Evolutionary conservation across 2,329 filamentous ascomycete species (phyloP), one percentile per base, ranked within the genome.

Genomic region (Aspergillus bombycis): DNA sequence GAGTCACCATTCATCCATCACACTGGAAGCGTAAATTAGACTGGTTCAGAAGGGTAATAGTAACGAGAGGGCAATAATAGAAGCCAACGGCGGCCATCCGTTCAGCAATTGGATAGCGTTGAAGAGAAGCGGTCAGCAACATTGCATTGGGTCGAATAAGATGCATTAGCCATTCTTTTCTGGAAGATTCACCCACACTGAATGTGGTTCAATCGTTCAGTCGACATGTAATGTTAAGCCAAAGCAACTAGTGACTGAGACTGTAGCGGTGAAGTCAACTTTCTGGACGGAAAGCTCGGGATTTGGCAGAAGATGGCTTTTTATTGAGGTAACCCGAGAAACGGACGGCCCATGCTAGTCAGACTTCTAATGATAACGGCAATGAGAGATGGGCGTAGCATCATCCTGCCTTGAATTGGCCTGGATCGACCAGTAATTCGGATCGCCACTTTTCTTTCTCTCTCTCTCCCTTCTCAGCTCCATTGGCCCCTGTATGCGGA

Each of bases 51-150:
- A 58, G 62, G 54, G 57, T 61, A 62, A 56, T 61, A 54, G 41
- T 41, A 65, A 53, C 23, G 43, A 63, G 48, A 28, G 38, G n/a
- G 28, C 21, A 60, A 45, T 53, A 54, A 54, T 26, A 54, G 34
- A 43, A 61, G 61, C 61, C 63, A 63, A 57, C 61, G 30, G 61
- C 61, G 54, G 61, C 54, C 58, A 56, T 48, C 57, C 38, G 54
- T 54, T 54, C 50, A 55, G 58, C 57, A 55, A 57, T 54, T 65
- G 57, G 58, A 55, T 28, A 4, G 54, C 60, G 57, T 26, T 30
- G 21, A 38, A 38, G 60, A 62, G 60, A 58, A 62, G 60, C 60
- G 60, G 60, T 62, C 60, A 62, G 43, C 55, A 54, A 41, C 28
- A 46, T 45, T 45, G 48, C 46, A 62, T 57, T 32, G 38, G 36